These are phyloP conservation scores for Pythium graminicola DNA, from an alignment of 352 stramenopile species.

Conservation along the genomic window DNA sequence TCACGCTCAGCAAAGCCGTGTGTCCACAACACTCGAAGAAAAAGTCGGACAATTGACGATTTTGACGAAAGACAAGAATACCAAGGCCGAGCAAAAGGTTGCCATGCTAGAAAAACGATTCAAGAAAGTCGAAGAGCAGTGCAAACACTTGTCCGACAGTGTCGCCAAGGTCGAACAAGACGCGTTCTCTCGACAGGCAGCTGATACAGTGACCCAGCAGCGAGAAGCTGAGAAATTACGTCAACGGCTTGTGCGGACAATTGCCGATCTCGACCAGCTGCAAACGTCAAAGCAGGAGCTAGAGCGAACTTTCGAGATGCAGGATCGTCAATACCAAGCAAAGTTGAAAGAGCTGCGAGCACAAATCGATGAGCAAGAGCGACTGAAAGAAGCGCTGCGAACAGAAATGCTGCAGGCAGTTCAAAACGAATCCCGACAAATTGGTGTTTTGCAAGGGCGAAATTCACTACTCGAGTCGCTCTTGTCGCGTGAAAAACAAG, in stretches of 20 bases:
- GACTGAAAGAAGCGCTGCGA: constrained; percentile 41
- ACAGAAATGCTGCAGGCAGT: constrained; percentile 48
- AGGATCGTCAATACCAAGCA: constrained; percentile 45
- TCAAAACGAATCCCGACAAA: constrained; percentile 54
- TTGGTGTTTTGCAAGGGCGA: constrained; percentile 57
- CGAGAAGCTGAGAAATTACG: constrained; percentile 35
- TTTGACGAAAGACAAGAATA: constrained; percentile 38
- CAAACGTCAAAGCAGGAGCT: constrained; percentile 12
- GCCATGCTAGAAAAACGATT: constrained; percentile 43
- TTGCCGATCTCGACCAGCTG: constrained; percentile 37
- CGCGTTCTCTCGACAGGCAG: constrained; percentile 22
- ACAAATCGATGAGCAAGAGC: constrained; percentile 39
- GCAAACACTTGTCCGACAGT: constrained; percentile 34
- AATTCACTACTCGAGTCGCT: constrained; percentile 51
- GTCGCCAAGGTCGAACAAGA: constrained; percentile 41
- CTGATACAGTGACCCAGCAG: constrained; percentile 19
- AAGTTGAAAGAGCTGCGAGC: constrained; percentile 46
- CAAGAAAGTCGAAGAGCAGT: constrained; percentile 51
- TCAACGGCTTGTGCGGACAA: constrained; percentile 39
- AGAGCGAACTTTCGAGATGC: constrained; percentile 30
- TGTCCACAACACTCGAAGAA: constrained; percentile 42
- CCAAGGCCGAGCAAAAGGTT: constrained; percentile 49
- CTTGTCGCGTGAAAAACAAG: constrained; percentile 48
- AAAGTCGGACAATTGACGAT: constrained; percentile 39
- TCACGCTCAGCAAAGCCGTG: constrained; percentile 41